Evolutionary conservation across 148 eudicot genomes (phyloP).

Genomic region (Cornus suecica): DNA sequence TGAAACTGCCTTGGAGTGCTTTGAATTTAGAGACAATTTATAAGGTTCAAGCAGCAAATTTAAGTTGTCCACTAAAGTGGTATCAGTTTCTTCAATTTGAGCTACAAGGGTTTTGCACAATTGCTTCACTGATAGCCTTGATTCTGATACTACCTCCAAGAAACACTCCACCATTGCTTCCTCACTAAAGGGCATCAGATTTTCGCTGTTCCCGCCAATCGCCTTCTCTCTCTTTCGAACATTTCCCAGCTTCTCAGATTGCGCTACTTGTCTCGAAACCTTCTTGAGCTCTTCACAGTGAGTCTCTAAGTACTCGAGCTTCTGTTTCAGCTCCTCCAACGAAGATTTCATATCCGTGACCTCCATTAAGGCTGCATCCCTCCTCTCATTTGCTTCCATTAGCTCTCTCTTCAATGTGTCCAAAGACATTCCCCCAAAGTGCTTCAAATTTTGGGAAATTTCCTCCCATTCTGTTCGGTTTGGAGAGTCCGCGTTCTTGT

Average conservation of each 20-base stretch:
- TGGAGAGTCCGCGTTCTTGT: slow-evolving; percentile 53
- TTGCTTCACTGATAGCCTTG: slow-evolving; percentile 77
- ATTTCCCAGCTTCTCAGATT: slow-evolving; percentile 18
- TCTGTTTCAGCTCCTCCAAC: slow-evolving; percentile 63
- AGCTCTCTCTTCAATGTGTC: slow-evolving; percentile 70
- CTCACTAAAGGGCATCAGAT: slow-evolving; percentile 58
- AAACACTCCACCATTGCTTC: slow-evolving; percentile 90
- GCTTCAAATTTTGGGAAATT: slow-evolving; percentile 41
- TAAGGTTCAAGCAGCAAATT: slow-evolving; percentile 61
- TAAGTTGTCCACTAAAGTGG: slow-evolving; percentile 44
- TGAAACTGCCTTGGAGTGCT: slow-evolving; percentile 54
- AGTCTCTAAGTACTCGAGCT: slow-evolving; percentile 61
- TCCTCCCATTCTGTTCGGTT: slow-evolving; percentile 55
- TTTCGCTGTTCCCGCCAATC: slow-evolving; percentile 23
- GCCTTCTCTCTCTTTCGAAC: slow-evolving; percentile 22
- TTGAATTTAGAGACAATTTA: slow-evolving; percentile 62
- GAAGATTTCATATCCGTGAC: slow-evolving; percentile 76
- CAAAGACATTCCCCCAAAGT: slow-evolving; percentile 37
- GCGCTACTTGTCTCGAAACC: slow-evolving; percentile 45
- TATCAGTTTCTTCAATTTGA: slow-evolving; percentile 66
- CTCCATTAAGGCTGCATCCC: slow-evolving; percentile 66
- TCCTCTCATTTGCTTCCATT: slow-evolving; percentile 55
- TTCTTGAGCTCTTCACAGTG: slow-evolving; percentile 81
- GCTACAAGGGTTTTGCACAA: slow-evolving; percentile 64
- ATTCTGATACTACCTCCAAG: slow-evolving; percentile 81